Evolutionary conservation across 176 grass and related monocot genomes (phyloP).

Genomic region (Paspalum vaginatum): DNA sequence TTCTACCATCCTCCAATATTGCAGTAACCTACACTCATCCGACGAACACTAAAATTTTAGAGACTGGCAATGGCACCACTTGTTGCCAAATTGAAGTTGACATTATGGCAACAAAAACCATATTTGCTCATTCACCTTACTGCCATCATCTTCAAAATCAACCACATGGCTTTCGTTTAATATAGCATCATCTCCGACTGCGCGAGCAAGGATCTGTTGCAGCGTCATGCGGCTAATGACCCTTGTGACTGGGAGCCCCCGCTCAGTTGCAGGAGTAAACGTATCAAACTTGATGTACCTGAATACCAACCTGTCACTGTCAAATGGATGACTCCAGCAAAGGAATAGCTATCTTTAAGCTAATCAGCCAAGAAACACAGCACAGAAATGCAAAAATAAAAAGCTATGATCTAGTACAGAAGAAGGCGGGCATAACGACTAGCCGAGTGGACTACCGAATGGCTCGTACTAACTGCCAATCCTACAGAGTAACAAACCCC

Average conservation of each 20-base stretch:
- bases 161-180: constrained; percentile 84
- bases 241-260: constrained; percentile 93
- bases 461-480: background rate
- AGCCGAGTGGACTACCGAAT: background rate
- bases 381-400: constrained; percentile 15
- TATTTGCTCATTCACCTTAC: constrained; percentile 57
- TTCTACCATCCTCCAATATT: constrained; percentile 80
- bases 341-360: background rate
- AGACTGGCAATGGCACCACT: background rate
- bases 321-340: constrained; percentile 49
- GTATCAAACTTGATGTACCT: constrained; percentile 99
- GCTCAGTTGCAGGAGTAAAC: constrained; percentile 86
- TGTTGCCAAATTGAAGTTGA: background rate
- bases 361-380: background rate
- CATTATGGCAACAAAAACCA: background rate
- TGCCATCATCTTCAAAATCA: constrained; percentile 81
- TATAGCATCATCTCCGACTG: constrained; percentile 72
- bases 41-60: background rate
- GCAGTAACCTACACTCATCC: constrained; percentile 68
- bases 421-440: constrained; percentile 1
- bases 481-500: background rate
- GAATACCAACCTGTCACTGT: constrained; percentile 55
- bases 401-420: background rate
- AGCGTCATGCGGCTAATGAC: constrained; percentile 97
- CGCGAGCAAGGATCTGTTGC: constrained; percentile 88